Percentiles rank a stretch among this genome's conserved stretches.
Evolutionary conservation across 2,329 filamentous ascomycete species (phyloP).

Genomic region (Periconia digitata): DNA sequence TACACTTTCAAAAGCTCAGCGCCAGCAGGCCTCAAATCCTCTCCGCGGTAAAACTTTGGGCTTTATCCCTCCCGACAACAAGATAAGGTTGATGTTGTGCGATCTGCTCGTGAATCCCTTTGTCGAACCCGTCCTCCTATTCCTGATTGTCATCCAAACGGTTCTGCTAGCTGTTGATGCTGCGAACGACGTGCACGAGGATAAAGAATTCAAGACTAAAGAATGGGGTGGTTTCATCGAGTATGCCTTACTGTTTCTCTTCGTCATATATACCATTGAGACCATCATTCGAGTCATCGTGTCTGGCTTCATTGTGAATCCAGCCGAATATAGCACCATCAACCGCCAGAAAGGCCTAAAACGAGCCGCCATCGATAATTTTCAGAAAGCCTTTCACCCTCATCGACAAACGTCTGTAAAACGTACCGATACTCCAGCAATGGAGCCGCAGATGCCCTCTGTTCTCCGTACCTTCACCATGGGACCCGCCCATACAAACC

Average conservation of each 20-base stretch:
- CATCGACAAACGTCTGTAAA: conserved; percentile 71
- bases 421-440: conserved; percentile 44
- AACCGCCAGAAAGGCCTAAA: conserved; percentile 75
- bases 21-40: conserved; percentile 63
- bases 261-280: conserved; percentile 87
- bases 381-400: conserved; percentile 77
- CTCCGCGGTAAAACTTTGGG: conserved; percentile 84
- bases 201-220: conserved; percentile 50
- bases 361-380: conserved; percentile 74
- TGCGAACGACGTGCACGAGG: conserved; percentile 66
- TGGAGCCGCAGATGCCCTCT: conserved; percentile 58
- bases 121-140: conserved; percentile 81
- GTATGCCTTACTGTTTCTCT: conserved; percentile 79
- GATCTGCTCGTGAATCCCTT: conserved; percentile 83
- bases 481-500: conserved; percentile 58
- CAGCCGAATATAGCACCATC: conserved; percentile 87
- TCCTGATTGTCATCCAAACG: conserved; percentile 86
- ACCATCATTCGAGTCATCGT: conserved; percentile 82
- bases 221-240: conserved; percentile 74
- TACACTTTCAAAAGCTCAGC: conserved; percentile 42
- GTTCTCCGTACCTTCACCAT: conserved; percentile 77
- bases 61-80: conserved; percentile 78
- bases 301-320: conserved; percentile 89
- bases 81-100: conserved; percentile 72
- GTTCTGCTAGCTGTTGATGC: conserved; percentile 86